phyloP scores from a whole-genome alignment of 2,329 filamentous ascomycete species.

The Aphanoascus verrucosus region DNA sequence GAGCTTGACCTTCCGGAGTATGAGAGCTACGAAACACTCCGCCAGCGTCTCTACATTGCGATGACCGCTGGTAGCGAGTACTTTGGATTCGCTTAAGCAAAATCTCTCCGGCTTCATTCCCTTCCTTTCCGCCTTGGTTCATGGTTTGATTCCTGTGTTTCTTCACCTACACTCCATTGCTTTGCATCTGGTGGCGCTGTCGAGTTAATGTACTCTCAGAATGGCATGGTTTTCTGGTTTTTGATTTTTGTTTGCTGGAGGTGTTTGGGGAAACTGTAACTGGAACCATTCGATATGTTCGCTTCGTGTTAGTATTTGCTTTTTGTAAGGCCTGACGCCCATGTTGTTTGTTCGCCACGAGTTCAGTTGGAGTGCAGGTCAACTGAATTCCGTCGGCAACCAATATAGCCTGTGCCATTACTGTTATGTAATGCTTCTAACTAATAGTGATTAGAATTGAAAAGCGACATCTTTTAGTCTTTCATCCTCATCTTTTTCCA shows the following conservation, averaged over 20 bases:
- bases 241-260: conserved; percentile 6
- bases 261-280: conserved; percentile 8
- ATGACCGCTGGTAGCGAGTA: conserved; percentile 97
- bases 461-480: not conserved
- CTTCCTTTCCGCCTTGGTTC: conserved; percentile 9
- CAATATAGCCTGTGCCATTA: not conserved
- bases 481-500: not conserved
- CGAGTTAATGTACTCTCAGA: conserved; percentile 14
- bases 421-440: not conserved
- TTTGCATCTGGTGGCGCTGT: conserved; percentile 16
- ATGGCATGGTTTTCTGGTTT: conserved; percentile 9
- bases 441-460: conserved; percentile 3
- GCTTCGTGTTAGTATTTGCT: conserved; percentile 4
- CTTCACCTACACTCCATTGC: conserved; percentile 7
- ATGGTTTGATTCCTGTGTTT: conserved; percentile 16
- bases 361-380: conserved; percentile 35
- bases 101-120: conserved; percentile 16
- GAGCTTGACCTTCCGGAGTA: conserved; percentile 98
- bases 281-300: not conserved
- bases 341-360: conserved; percentile 6
- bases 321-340: not conserved
- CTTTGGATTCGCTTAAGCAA: conserved; percentile 78
- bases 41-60: conserved; percentile 80
- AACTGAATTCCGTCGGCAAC: conserved; percentile 17
- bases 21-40: conserved; percentile 83